A percentile compares a stretch with the other conserved stretches of the same genome.
These are phyloP conservation scores for Xylariomycetidae sp. DNA, from an alignment of 2,329 filamentous ascomycete genomes.

Conservation along the genomic window DNA sequence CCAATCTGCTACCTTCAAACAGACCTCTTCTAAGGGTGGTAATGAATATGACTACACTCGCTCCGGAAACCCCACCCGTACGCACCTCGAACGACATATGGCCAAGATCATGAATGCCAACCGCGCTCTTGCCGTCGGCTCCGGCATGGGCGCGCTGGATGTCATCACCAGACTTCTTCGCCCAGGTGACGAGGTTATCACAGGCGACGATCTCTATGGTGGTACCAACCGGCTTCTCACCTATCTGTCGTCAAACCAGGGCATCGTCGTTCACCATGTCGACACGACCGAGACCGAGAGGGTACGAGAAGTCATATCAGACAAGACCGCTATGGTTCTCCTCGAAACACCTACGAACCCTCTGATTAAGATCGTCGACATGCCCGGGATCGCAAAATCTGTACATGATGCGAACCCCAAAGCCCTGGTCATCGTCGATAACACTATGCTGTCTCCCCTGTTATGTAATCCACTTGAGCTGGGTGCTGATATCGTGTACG, in stretches of 20 bases:
- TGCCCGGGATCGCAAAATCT: conserved; percentile 70
- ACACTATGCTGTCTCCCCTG: conserved; percentile 97
- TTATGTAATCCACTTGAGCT: conserved; percentile 90
- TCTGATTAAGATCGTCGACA: conserved; percentile 95
- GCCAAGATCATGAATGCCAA: conserved; percentile 98
- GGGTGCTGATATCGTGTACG: conserved; percentile 93
- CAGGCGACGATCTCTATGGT: conserved; percentile 94
- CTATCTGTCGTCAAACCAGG: conserved; percentile 82
- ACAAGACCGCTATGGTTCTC: conserved; percentile 91
- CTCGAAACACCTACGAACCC: conserved; percentile 97
- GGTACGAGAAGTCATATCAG: conserved; percentile 63
- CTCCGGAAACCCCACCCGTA: conserved; percentile 93
- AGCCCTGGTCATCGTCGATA: conserved; percentile 88
- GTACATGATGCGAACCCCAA: conserved; percentile 74
- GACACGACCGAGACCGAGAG: conserved; percentile 79
- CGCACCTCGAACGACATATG: conserved; percentile 91
- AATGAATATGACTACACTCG: conserved; percentile 98
- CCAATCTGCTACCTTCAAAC: conserved; percentile 98
- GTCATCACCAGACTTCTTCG: conserved; percentile 88
- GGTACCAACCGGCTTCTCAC: conserved; percentile 92
- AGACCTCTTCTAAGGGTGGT: conserved; percentile 72
- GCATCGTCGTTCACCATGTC: conserved; percentile 92
- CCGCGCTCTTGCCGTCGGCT: conserved; percentile 87
- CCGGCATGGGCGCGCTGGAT: conserved; percentile 95
- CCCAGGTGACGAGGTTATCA: conserved; percentile 94